phyloP scores from a whole-genome alignment of 2,329 filamentous ascomycete genomes.

The Ophiostoma tasmaniense region DNA sequence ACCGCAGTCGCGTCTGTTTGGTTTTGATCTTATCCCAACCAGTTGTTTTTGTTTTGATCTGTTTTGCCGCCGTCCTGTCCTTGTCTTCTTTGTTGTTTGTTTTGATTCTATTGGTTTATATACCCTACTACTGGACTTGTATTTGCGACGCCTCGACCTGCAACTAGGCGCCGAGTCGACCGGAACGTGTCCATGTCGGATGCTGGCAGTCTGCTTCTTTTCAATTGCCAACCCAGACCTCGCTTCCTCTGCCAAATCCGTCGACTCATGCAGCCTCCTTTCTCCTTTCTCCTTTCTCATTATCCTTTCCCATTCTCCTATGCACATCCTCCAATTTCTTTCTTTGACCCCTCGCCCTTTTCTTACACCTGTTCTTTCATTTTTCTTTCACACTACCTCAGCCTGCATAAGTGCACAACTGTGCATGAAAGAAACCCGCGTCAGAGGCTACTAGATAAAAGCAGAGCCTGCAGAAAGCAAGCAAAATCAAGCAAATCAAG shows the following conservation, averaged over 20 bases:
- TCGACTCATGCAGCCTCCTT: background rate
- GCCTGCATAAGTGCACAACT: background rate
- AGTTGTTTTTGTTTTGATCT: too few species aligned
- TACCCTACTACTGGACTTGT: too few species aligned
- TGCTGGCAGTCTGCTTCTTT: background rate
- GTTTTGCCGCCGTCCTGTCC: background rate
- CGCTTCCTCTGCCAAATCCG: background rate
- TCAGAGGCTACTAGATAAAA: background rate
- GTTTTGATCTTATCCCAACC: too few species aligned
- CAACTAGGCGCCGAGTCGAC: background rate
- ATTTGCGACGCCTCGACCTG: background rate
- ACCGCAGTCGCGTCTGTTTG: background rate
- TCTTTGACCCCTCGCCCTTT: background rate
- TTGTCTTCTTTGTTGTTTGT: background rate
- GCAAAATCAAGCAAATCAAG: background rate
- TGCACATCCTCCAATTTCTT: background rate
- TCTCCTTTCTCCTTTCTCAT: background rate
- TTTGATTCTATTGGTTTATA: background rate
- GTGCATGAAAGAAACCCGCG: slow-evolving; percentile 5
- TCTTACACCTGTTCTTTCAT: too few species aligned
- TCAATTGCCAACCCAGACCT: background rate
- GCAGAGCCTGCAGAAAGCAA: background rate
- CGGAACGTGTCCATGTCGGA: background rate
- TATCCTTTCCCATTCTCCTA: too few species aligned
- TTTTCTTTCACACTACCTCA: slow-evolving; percentile 2